phyloP scores from a whole-genome alignment of 805 yeast genomes.

The Ogataea degrootiae region DNA sequence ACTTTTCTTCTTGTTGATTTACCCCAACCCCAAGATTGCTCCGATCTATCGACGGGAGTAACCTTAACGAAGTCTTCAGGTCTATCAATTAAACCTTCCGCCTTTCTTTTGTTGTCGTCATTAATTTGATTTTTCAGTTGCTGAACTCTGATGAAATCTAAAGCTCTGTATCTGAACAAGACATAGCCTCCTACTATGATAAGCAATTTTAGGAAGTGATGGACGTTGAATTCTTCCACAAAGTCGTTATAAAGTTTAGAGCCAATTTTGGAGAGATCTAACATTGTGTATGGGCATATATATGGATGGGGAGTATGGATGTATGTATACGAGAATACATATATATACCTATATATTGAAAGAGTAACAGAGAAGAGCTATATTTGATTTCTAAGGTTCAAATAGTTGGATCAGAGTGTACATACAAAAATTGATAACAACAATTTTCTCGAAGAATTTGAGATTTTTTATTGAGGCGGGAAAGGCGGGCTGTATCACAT shows the following conservation, averaged over 20 bases:
- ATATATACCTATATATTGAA: neutral
- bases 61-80: slow-evolving; percentile 29
- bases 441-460: too few species aligned
- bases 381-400: too few species aligned
- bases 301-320: too few species aligned
- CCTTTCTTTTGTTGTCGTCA: slow-evolving; percentile 41
- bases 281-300: slow-evolving; percentile 4
- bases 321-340: too few species aligned
- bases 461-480: too few species aligned
- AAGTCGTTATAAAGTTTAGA: slow-evolving; percentile 33
- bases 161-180: slow-evolving; percentile 50
- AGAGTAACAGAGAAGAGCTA: neutral
- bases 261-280: slow-evolving; percentile 29
- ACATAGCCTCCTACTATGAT: slow-evolving; percentile 61
- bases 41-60: slow-evolving; percentile 30
- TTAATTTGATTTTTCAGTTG: slow-evolving; percentile 46
- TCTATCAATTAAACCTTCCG: slow-evolving; percentile 27
- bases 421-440: too few species aligned
- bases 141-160: slow-evolving; percentile 51
- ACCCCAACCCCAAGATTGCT: slow-evolving; percentile 71
- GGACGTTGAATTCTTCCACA: slow-evolving; percentile 38
- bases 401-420: too few species aligned
- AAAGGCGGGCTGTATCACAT: too few species aligned
- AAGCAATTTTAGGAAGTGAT: slow-evolving; percentile 42
- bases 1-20: slow-evolving; percentile 62